Evolutionary conservation across 2,329 filamentous ascomycete genomes (phyloP), one percentile per base, ranked within the genome.

Genomic region (Penicillium digitatum): DNA sequence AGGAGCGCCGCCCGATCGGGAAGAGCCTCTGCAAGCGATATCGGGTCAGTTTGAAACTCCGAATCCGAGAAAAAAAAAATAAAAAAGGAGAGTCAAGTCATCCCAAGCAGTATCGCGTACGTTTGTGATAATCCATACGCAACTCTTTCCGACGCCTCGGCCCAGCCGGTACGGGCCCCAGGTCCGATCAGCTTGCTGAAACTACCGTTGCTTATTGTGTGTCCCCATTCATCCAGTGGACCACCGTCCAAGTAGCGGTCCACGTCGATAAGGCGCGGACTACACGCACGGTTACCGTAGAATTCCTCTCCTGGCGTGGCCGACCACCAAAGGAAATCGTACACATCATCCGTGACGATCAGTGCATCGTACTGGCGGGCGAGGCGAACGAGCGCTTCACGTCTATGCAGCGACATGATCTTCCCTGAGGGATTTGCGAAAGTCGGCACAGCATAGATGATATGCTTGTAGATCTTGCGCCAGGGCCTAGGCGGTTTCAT

Each of bases 341-440:
- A 99, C 10, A 97, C 91, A 71, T 99, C 94, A 74, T 97, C 93
- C 46, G 84, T 84, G 27, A 96, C 80, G 52, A 96, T 74, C n/a
- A 97, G 80, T 7, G 89, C 90, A 70, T 97, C 86, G 69, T 87
- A 84, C 55, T 85, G 79, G 54, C 93, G 82, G 0, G 93, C 93
- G 7, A 96, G 74, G n/a, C 78, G 76, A 24, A 97, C 85, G 4
- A 97, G 80, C 11, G 78, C 78, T 59, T 85, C 76, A 3, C 94
- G 82, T 27, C 87, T 82, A 18, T 74, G 69, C 3, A 90, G 72
- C 14, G 86, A 85, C 86, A 95, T 93, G 3, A 89, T 91, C 67
- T 87, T 87, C 29, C 87, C 90, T 0, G 88, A 91, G 0, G 94
- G 94, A 68, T 97, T 97, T 46, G 89, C 85, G 71, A 92, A 95